Evolutionary conservation across 2,329 filamentous ascomycete species (phyloP).

Genomic region (Penicillium griseofulvum): DNA sequence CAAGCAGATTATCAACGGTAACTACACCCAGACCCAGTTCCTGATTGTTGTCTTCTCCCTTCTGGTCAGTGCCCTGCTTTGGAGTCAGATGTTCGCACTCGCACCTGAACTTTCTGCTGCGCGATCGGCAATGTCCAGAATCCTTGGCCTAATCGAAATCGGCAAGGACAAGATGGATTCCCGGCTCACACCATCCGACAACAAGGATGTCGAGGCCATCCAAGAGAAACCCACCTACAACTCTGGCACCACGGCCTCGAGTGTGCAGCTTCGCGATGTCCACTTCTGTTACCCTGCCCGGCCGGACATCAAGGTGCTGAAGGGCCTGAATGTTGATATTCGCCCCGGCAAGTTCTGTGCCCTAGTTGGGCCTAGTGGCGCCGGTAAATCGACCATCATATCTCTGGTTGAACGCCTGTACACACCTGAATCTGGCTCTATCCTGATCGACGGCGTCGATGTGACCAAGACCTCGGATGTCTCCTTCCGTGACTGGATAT

Average conservation of each 20-base stretch:
- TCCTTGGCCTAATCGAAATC: slow-evolving; percentile 47
- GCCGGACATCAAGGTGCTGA: slow-evolving; percentile 58
- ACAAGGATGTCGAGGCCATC: slow-evolving; percentile 24
- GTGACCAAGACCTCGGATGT: slow-evolving; percentile 41
- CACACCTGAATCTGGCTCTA: slow-evolving; percentile 48
- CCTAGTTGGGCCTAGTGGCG: slow-evolving; percentile 66
- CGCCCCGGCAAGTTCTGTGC: slow-evolving; percentile 43
- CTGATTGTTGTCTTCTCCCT: slow-evolving; percentile 71
- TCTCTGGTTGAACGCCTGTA: slow-evolving; percentile 58
- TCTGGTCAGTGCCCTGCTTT: slow-evolving; percentile 69
- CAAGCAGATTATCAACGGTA: slow-evolving; percentile 64
- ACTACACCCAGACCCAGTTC: slow-evolving; percentile 66
- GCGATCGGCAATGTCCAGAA: slow-evolving; percentile 58
- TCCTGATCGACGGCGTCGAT: slow-evolving; percentile 54
- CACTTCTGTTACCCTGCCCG: slow-evolving; percentile 66
- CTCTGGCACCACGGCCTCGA: slow-evolving; percentile 32
- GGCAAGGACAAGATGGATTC: slow-evolving; percentile 35
- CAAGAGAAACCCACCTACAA: slow-evolving; percentile 17
- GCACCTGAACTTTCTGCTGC: slow-evolving; percentile 72
- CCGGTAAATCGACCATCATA: slow-evolving; percentile 67
- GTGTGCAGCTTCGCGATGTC: slow-evolving; percentile 58
- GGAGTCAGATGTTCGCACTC: slow-evolving; percentile 71
- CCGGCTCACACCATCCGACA: neutral
- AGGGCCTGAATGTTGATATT: slow-evolving; percentile 56
- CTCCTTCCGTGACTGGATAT: slow-evolving; percentile 46